Percentiles rank a stretch among this genome's conserved stretches.
Evolutionary conservation across 805 yeast species (phyloP).

Genomic region (Candida silvatica): DNA sequence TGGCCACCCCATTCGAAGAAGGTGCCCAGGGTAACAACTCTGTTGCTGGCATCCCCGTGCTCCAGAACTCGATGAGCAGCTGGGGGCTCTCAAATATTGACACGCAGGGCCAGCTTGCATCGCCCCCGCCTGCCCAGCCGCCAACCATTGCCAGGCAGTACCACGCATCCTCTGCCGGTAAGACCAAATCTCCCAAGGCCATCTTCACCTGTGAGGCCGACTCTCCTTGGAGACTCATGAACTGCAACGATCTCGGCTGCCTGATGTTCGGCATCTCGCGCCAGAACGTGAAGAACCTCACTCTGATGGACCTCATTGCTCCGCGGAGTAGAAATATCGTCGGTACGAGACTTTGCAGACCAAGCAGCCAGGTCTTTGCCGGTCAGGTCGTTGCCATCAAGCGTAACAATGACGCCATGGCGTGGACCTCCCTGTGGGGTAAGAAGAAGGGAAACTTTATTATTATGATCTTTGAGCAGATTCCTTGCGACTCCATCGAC

Average conservation of each 20-base stretch:
- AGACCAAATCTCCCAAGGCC: slow-evolving; percentile 69
- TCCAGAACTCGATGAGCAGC: slow-evolving; percentile 16
- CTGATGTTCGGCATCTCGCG: slow-evolving; percentile 76
- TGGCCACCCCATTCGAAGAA: slow-evolving; percentile 60
- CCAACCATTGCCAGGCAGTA: slow-evolving; percentile 20
- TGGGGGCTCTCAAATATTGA: slow-evolving; percentile 3
- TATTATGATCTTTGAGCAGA: slow-evolving; percentile 82
- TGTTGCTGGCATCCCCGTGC: slow-evolving; percentile 19
- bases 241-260: slow-evolving; percentile 87
- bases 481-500: slow-evolving; percentile 63
- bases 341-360: slow-evolving; percentile 39
- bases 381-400: slow-evolving; percentile 82
- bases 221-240: slow-evolving; percentile 72
- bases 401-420: slow-evolving; percentile 53
- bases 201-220: slow-evolving; percentile 70
- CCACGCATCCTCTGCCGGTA: slow-evolving; percentile 61
- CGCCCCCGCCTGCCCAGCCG: background rate
- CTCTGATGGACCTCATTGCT: slow-evolving; percentile 70
- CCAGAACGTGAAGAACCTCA: slow-evolving; percentile 48
- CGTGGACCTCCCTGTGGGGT: slow-evolving; percentile 92
- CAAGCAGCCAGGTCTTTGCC: slow-evolving; percentile 49
- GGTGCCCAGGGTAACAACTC: slow-evolving; percentile 12
- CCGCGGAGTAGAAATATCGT: slow-evolving; percentile 70
- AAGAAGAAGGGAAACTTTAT: slow-evolving; percentile 62
- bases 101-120: background rate